phyloP scores from a whole-genome alignment of 2,329 filamentous ascomycete species.

The Fusarium sp. region DNA sequence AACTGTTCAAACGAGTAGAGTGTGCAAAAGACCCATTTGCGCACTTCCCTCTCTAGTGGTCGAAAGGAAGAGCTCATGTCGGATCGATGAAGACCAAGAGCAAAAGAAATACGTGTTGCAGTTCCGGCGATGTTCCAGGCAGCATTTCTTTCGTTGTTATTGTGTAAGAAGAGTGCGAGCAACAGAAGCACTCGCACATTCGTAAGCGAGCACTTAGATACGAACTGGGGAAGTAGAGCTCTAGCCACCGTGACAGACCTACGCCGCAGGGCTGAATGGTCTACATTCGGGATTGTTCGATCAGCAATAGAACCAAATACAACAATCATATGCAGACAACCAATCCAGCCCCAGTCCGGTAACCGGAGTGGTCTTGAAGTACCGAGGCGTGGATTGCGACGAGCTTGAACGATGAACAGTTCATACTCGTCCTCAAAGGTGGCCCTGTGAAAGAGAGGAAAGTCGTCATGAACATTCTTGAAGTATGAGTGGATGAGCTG shows the following conservation, averaged over 20 bases:
- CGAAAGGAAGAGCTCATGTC: slow-evolving; percentile 52
- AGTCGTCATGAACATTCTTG: slow-evolving; percentile 54
- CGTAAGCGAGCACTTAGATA: slow-evolving; percentile 36
- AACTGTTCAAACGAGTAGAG: slow-evolving; percentile 57
- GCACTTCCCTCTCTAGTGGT: slow-evolving; percentile 53
- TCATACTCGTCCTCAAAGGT: slow-evolving; percentile 56
- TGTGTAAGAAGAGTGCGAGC: slow-evolving; percentile 54
- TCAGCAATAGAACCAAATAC: slow-evolving; percentile 55
- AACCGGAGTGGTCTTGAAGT: slow-evolving; percentile 22
- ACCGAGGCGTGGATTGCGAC: slow-evolving; percentile 8
- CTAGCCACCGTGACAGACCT: slow-evolving; percentile 29
- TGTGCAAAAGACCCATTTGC: slow-evolving; percentile 57
- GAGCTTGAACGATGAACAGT: slow-evolving; percentile 45
- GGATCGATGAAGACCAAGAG: slow-evolving; percentile 52
- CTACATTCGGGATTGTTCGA: slow-evolving; percentile 42
- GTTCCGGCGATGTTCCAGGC: slow-evolving; percentile 55
- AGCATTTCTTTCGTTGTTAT: slow-evolving; percentile 58
- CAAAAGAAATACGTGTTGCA: slow-evolving; percentile 53
- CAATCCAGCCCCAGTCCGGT: slow-evolving; percentile 55
- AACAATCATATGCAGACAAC: slow-evolving; percentile 56
- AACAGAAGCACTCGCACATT: slow-evolving; percentile 35
- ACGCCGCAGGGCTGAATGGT: slow-evolving; percentile 48
- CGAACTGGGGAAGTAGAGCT: slow-evolving; percentile 30
- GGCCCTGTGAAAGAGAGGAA: slow-evolving; percentile 55
- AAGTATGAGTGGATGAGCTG: slow-evolving; percentile 55